phyloP scores from a whole-genome alignment of 2,329 filamentous ascomycete species.

The Aureobasidium musti region DNA sequence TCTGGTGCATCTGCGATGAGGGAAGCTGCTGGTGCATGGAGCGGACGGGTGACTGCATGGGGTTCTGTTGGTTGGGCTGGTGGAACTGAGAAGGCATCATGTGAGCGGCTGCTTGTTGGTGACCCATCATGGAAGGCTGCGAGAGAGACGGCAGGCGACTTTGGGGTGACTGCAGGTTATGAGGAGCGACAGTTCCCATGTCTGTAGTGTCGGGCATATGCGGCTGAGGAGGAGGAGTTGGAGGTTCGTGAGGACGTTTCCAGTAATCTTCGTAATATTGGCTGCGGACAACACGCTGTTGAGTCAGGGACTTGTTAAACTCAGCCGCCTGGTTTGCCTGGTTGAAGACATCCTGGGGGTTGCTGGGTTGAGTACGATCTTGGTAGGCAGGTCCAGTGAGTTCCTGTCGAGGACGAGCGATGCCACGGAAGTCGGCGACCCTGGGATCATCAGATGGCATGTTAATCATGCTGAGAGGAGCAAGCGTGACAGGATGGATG shows the following conservation, averaged over 20 bases:
- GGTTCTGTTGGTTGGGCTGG: constrained; percentile 65
- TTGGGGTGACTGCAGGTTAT: constrained; percentile 52
- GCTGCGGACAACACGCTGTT: constrained; percentile 74
- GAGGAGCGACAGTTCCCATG: constrained; percentile 45
- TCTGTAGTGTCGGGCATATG: constrained; percentile 45
- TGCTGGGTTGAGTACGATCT: constrained; percentile 77
- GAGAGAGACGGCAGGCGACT: constrained; percentile 22
- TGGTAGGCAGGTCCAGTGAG: constrained; percentile 84
- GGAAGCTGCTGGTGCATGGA: constrained; percentile 64
- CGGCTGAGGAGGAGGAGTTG: constrained; percentile 54
- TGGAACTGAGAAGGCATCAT: constrained; percentile 30
- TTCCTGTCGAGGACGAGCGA: constrained; percentile 85
- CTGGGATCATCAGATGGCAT: constrained; percentile 76
- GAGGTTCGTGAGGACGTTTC: constrained; percentile 78
- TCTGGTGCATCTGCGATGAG: constrained; percentile 60
- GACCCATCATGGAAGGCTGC: constrained; percentile 28
- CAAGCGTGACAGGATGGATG: constrained; percentile 69
- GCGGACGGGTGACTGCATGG: constrained; percentile 73
- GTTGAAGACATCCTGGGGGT: constrained; percentile 75
- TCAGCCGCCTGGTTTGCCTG: constrained; percentile 88
- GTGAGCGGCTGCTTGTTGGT: constrained; percentile 25
- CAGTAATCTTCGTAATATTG: constrained; percentile 81
- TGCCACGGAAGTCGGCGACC: constrained; percentile 77
- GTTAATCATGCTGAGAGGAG: constrained; percentile 82
- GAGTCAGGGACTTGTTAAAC: constrained; percentile 81